phyloP scores from a whole-genome alignment of 129 eudicot genomes.

The Flaveria sonorensis region DNA sequence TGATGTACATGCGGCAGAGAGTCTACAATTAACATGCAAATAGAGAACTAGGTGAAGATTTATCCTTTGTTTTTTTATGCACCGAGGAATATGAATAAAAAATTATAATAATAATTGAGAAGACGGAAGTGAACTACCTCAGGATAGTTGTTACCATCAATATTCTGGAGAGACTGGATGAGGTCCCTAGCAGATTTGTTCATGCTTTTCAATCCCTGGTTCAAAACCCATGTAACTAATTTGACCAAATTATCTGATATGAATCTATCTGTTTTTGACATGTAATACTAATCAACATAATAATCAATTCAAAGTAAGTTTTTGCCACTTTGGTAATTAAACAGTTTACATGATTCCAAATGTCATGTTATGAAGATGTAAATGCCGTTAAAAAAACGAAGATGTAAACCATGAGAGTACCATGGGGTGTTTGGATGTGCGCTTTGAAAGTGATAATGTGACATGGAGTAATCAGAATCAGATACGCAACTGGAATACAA shows the following conservation, averaged over 20 bases:
- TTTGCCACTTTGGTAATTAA: background rate
- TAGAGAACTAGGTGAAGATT: background rate
- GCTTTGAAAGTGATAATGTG: background rate
- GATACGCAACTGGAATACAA: background rate
- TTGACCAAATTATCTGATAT: slow-evolving; percentile 10
- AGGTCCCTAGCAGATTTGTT: slow-evolving; percentile 91
- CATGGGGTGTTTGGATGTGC: slow-evolving; percentile 3
- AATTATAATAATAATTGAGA: background rate
- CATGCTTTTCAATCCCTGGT: slow-evolving; percentile 88
- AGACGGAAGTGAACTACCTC: slow-evolving; percentile 49
- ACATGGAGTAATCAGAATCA: background rate
- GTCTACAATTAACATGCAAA: slow-evolving; percentile 48
- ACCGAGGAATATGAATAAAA: background rate
- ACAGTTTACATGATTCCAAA: background rate
- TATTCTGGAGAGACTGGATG: slow-evolving; percentile 74
- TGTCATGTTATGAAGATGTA: background rate
- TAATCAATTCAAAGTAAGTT: background rate
- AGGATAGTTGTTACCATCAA: slow-evolving; percentile 95
- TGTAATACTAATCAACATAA: background rate
- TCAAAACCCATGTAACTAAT: slow-evolving; percentile 10
- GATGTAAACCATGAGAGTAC: background rate
- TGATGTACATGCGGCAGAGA: slow-evolving; percentile 92
- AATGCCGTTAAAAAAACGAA: no score
- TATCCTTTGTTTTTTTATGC: slow-evolving; percentile 7
- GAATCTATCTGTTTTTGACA: background rate